These are phyloP conservation scores for Coniferiporia sulphurascens DNA, from an alignment of 1,284 basidiomycete genomes.

Conservation along the genomic window DNA sequence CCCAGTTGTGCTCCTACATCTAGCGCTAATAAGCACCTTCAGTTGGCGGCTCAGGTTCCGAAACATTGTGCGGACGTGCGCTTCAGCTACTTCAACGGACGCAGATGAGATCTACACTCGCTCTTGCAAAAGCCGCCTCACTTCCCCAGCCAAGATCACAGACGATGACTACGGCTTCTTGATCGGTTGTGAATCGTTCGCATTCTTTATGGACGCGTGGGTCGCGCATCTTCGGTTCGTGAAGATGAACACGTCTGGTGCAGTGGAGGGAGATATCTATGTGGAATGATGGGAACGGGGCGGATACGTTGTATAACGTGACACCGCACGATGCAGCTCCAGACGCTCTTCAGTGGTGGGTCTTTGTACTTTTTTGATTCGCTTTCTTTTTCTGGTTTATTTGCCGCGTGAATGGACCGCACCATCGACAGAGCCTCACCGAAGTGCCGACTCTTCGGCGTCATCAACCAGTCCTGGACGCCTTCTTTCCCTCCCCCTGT, in stretches of 20 bases:
- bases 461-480: too few species aligned
- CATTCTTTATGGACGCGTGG: conserved; percentile 30
- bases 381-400: too few species aligned
- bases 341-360: conserved; percentile 38
- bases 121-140: conserved; percentile 18
- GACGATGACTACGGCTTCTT: conserved; percentile 28
- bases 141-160: conserved; percentile 22
- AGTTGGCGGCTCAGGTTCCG: conserved; percentile 21
- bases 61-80: too few species aligned
- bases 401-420: too few species aligned
- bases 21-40: neutral
- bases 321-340: conserved; percentile 26
- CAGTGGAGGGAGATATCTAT: conserved; percentile 19
- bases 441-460: too few species aligned
- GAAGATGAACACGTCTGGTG: conserved; percentile 35
- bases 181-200: conserved; percentile 25
- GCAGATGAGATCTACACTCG: conserved; percentile 30
- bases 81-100: conserved; percentile 15
- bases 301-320: too few species aligned
- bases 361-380: too few species aligned
- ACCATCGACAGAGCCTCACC: too few species aligned
- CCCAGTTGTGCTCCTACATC: neutral
- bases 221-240: conserved; percentile 34
- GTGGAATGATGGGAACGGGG: neutral
- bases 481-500: too few species aligned